Conservation (phyloP, 371 early-diverging fungal species). For the Mortierella sp. region DNA sequence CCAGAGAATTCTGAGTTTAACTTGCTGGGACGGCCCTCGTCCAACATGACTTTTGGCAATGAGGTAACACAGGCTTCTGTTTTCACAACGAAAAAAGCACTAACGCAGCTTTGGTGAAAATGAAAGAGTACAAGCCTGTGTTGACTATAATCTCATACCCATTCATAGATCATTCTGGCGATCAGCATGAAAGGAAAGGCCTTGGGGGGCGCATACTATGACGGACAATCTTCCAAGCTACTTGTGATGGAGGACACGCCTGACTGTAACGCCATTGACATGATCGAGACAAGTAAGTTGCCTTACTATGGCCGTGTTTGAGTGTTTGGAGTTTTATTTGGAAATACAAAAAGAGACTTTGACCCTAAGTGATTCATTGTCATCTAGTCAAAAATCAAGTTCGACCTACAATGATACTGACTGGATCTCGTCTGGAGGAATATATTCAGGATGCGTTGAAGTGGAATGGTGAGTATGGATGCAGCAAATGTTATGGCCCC, state of each 20-base stretch:
- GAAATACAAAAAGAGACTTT: not conserved
- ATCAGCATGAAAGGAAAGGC: constrained; percentile 59
- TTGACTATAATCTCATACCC: not conserved
- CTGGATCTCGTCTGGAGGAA: constrained; percentile 59
- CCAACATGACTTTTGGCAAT: not conserved
- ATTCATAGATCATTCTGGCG: constrained; percentile 61
- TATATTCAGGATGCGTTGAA: constrained; percentile 36
- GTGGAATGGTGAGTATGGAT: constrained; percentile 25
- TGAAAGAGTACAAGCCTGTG: not conserved
- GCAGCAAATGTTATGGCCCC: not conserved
- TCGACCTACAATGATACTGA: constrained; percentile 58
- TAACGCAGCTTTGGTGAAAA: too few relatives aligned
- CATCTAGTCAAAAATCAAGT: constrained; percentile 58
- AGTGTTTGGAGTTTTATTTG: too few relatives aligned
- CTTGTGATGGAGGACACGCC: constrained; percentile 72
- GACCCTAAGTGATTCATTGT: constrained; percentile 24
- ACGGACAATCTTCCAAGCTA: constrained; percentile 57
- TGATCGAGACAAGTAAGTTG: constrained; percentile 58
- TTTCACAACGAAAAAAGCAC: not conserved
- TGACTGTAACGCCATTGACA: constrained; percentile 60
- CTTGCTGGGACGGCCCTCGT: not conserved
- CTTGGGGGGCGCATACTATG: constrained; percentile 71
- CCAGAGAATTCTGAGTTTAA: not conserved
- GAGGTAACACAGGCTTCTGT: not conserved
- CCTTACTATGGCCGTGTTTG: not conserved